Base-by-base conservation (phyloP, 805 yeast genomes). In the Starmerella roubikii region DNA sequence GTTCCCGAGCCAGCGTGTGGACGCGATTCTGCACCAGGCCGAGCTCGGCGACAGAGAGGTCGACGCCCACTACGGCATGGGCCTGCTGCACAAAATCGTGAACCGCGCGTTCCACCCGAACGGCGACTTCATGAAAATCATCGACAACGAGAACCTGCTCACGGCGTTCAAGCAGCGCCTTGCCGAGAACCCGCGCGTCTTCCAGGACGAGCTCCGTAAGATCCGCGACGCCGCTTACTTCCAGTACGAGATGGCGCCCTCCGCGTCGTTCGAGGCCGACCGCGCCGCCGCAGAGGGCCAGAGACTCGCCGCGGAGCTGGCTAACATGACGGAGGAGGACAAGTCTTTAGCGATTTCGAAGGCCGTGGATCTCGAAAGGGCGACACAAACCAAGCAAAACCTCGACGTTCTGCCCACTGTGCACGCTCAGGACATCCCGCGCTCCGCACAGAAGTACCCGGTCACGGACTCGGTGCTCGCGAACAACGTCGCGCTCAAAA, bases 41-140 rank as follows among this genome's bases (percentile, higher is more conserved):
- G 98, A 91, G 56, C 61, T 91, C 23, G 60, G 74, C 26, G 77
- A 83, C 55, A 83, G 83, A 50, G 86, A 84, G 49, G 93, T 85
- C 46, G 85, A 78, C 49, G 77, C 97, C 0, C 81, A 82, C 44
- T 91, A 84, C 62, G 98, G 98, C 10, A 62, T 91, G 64, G 75
- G 75, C 27, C 56, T 88, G 34, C 64, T 88, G 25, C 74, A 74
- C 54, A 69, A 83, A 1, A 46, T 91, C 8, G 70, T 82, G n/a
- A 82, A 94, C 8, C 75, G 83, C 9, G 85, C 95, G 82, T 76
- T 80, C 37, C 84, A 84, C 55, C 73, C 72, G 18, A 69, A 72
- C n/a, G 82, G 83, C 57, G 93, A 93, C 2, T 42, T 45, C 25
- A 64, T 88, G 48, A 69, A 73, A 11, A 50, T 69, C 3, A 60